Conservation (phyloP, 2,329 filamentous ascomycete species). For the Sclerotiophoma versabilis region DNA sequence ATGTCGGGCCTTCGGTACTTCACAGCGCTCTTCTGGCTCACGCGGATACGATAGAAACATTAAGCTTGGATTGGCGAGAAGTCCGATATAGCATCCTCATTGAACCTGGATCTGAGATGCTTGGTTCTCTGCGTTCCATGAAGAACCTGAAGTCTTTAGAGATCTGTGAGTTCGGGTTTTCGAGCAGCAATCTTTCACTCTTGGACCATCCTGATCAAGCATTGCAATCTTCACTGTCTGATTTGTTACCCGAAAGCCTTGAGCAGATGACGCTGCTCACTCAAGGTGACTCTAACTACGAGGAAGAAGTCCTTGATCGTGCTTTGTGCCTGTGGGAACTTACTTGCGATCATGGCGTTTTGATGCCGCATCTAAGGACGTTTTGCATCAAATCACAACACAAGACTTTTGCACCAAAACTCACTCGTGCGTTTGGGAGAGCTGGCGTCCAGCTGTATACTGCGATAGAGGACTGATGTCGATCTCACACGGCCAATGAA, state of each 20-base stretch:
- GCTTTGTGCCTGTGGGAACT: conserved; percentile 11
- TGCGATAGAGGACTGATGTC: neutral
- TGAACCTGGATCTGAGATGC: neutral
- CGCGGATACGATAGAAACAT: conserved; percentile 21
- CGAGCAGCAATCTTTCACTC: neutral
- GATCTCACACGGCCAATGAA: neutral
- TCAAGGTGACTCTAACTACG: neutral
- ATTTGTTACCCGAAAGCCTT: conserved; percentile 21
- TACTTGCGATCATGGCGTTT: conserved; percentile 6
- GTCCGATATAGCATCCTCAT: neutral
- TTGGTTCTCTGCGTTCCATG: conserved; percentile 23
- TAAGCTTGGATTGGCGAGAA: conserved; percentile 25
- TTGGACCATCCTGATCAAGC: neutral
- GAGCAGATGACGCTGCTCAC: conserved; percentile 18
- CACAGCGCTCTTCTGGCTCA: conserved; percentile 21
- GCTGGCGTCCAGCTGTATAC: neutral
- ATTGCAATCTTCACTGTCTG: conserved; percentile 1
- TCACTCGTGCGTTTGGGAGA: neutral
- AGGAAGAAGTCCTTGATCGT: neutral
- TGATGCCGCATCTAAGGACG: conserved; percentile 9
- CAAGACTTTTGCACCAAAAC: neutral
- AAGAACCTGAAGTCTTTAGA: conserved; percentile 14
- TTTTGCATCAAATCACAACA: neutral
- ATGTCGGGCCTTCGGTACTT: conserved; percentile 12
- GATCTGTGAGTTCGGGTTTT: conserved; percentile 22